Conservation (phyloP, 345 rosid species). For the Lenwebbia sp. region DNA sequence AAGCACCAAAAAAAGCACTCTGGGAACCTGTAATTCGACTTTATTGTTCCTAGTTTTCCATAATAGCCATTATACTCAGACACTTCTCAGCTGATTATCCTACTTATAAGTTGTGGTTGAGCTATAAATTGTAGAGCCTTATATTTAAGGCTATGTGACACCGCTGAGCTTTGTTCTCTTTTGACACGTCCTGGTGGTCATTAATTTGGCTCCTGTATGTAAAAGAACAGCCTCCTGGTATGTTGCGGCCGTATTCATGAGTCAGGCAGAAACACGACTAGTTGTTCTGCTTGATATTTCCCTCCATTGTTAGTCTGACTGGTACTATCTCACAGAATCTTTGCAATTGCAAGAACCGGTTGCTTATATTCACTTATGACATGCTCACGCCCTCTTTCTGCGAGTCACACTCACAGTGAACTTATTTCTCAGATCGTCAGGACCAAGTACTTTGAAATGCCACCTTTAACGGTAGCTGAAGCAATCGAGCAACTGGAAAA, state of each 20-base stretch:
- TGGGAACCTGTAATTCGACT: neutral
- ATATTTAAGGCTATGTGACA: neutral
- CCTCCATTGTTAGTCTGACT: neutral
- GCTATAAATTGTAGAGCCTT: neutral
- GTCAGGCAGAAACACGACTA: neutral
- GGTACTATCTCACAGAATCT: neutral
- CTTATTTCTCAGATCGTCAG: conserved; percentile 54
- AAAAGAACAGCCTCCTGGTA: neutral
- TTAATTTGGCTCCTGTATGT: neutral
- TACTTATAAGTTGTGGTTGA: neutral
- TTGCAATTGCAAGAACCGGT: neutral
- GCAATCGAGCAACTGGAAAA: conserved; percentile 86
- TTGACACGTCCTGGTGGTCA: neutral
- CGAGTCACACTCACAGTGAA: neutral
- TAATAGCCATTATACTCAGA: neutral
- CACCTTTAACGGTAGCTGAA: conserved; percentile 71
- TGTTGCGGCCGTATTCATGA: neutral
- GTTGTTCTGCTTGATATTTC: neutral
- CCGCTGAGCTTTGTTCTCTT: neutral
- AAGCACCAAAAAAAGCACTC: neutral
- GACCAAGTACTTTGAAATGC: conserved; percentile 84
- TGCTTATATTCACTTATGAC: neutral
- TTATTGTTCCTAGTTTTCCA: neutral
- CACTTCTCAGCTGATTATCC: neutral
- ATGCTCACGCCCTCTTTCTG: neutral